Percentiles rank a stretch among this genome's conserved stretches.
Conservation (phyloP, 2,329 filamentous ascomycete species). For the Esteya vermicola region DNA sequence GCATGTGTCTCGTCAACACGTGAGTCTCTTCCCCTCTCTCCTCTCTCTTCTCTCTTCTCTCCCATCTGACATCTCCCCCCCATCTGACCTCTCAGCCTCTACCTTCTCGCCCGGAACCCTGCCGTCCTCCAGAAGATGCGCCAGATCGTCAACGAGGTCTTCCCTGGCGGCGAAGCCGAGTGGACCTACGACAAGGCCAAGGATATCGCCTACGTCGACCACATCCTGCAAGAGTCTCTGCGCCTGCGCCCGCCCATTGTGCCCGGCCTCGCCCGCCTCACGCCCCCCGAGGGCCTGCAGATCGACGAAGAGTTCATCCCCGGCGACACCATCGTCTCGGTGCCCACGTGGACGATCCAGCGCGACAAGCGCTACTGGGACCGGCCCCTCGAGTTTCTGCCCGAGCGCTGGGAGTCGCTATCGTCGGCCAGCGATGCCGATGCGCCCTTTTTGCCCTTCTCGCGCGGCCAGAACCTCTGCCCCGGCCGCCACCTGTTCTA, state of each 20-base stretch:
- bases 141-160: constrained; percentile 13
- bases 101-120: constrained; percentile 12
- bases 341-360: constrained; percentile 15
- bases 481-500: constrained; percentile 8
- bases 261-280: constrained; percentile 19
- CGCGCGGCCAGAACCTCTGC: constrained; percentile 7
- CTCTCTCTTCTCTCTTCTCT: not conserved
- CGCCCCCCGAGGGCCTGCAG: constrained; percentile 21
- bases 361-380: constrained; percentile 11
- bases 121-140: constrained; percentile 7
- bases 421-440: constrained; percentile 6
- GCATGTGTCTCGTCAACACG: not conserved
- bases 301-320: constrained; percentile 21
- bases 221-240: constrained; percentile 21
- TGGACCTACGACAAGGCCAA: constrained; percentile 18
- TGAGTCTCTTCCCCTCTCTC: not conserved
- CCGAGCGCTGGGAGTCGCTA: constrained; percentile 9
- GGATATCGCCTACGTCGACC: constrained; percentile 15
- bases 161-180: constrained; percentile 14
- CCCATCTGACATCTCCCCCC: constrained; percentile 21
- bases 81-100: constrained; percentile 19
- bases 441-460: constrained; percentile 10
- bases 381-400: constrained; percentile 6
- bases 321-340: constrained; percentile 19
- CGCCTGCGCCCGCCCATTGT: constrained; percentile 17